Evolutionary conservation across 768 basidiomycete genomes (phyloP).

Genomic region (Mycena venus): DNA sequence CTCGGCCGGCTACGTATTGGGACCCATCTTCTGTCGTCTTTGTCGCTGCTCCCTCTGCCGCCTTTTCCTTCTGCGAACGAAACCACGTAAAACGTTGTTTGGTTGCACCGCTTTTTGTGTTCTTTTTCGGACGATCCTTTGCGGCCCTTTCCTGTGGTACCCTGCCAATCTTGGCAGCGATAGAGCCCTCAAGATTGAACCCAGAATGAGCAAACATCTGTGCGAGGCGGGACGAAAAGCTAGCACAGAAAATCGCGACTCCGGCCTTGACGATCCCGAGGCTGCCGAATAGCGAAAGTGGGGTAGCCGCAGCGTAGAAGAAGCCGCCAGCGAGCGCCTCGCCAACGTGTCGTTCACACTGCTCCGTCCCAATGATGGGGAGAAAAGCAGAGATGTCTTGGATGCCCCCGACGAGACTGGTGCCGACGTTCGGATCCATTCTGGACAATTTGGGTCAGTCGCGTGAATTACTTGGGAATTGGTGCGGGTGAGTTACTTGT

Average conservation of each 20-base stretch:
- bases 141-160: too few species aligned
- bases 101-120: too few species aligned
- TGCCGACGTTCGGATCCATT: too few species aligned
- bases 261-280: constrained; percentile 38
- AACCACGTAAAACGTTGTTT: too few species aligned
- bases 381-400: constrained; percentile 42
- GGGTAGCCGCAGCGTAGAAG: constrained; percentile 40
- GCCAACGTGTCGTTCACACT: constrained; percentile 38
- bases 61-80: too few species aligned
- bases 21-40: too few species aligned
- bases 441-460: too few species aligned
- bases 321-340: constrained; percentile 35
- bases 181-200: not conserved
- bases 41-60: too few species aligned
- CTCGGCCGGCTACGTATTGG: not conserved
- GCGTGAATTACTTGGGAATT: too few species aligned
- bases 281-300: constrained; percentile 40
- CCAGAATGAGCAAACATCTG: not conserved
- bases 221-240: not conserved
- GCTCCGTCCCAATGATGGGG: constrained; percentile 41
- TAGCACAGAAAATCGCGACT: not conserved
- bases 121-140: too few species aligned
- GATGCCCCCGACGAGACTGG: constrained; percentile 30
- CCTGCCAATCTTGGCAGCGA: not conserved
- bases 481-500: too few species aligned